Evolutionary conservation across 73 alveolate genomes (phyloP).

Genomic region (Stentor roeselii): DNA sequence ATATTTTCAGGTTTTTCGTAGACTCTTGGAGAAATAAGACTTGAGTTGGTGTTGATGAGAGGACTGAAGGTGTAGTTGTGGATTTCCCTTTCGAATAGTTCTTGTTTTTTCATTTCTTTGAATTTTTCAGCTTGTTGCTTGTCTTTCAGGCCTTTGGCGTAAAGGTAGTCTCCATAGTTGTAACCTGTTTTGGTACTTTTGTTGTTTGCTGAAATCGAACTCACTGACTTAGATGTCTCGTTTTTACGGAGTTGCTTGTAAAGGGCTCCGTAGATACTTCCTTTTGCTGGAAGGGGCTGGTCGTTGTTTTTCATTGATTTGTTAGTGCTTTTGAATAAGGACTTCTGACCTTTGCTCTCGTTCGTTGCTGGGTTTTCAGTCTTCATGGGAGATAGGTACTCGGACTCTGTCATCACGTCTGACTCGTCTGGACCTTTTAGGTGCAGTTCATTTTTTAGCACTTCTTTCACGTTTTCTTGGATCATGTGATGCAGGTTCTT

Average conservation of each 20-base stretch:
- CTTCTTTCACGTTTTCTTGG: neutral
- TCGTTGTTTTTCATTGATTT: no score
- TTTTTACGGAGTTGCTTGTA: neutral
- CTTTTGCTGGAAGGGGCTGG: neutral
- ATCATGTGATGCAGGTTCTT: neutral
- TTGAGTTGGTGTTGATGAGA: neutral
- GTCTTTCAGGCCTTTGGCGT: neutral
- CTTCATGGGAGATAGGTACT: neutral
- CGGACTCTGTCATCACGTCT: neutral
- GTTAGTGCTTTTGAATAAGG: no score
- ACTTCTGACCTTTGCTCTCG: neutral
- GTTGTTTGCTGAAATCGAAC: neutral
- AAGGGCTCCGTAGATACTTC: neutral
- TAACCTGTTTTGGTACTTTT: neutral
- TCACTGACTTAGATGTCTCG: neutral
- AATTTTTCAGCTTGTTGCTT: neutral
- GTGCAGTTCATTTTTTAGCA: neutral
- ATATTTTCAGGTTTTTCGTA: constrained; percentile 4
- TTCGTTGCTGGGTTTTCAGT: neutral
- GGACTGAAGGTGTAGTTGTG: neutral
- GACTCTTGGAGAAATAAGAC: constrained; percentile 1
- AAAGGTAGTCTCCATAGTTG: constrained; percentile 25
- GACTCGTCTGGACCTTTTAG: neutral
- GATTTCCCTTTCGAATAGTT: neutral
- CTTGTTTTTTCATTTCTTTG: constrained; percentile 10